phyloP scores from a whole-genome alignment of 805 yeast species.

The Ogataea siamensis region DNA sequence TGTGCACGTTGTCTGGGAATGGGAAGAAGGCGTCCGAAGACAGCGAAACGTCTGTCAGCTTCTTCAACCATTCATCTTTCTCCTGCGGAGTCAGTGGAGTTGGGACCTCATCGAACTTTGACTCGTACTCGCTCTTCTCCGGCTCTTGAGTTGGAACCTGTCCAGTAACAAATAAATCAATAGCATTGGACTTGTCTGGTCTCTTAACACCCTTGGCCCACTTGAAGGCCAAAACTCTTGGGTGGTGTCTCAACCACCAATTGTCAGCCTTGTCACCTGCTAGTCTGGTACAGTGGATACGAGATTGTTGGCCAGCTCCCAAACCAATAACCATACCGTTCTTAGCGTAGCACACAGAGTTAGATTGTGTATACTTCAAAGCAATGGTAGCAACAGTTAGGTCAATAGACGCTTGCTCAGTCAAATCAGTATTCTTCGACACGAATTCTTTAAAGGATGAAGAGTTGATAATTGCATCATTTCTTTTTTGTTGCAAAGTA shows the following conservation, averaged over 20 bases:
- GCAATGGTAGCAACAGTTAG: slow-evolving; percentile 97
- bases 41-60: slow-evolving; percentile 82
- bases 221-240: slow-evolving; percentile 84
- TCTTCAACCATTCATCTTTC: slow-evolving; percentile 80
- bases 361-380: slow-evolving; percentile 95
- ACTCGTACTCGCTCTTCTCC: slow-evolving; percentile 87
- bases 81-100: slow-evolving; percentile 78
- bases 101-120: slow-evolving; percentile 84
- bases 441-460: slow-evolving; percentile 90
- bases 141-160: slow-evolving; percentile 92
- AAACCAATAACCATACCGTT: slow-evolving; percentile 99
- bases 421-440: slow-evolving; percentile 77
- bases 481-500: slow-evolving; percentile 93
- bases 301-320: slow-evolving; percentile 99
- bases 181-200: slow-evolving; percentile 98
- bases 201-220: slow-evolving; percentile 99
- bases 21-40: slow-evolving; percentile 99
- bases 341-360: slow-evolving; percentile 97
- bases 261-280: slow-evolving; percentile 99
- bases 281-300: slow-evolving; percentile 98
- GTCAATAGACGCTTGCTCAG: slow-evolving; percentile 91
- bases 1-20: slow-evolving; percentile 97
- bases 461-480: slow-evolving; percentile 92
- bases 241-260: slow-evolving; percentile 99
- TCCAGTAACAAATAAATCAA: slow-evolving; percentile 86